Evolutionary conservation across 192 early-diverging fungal species (phyloP), one percentile per base, ranked within the genome.

Genomic region (Entomortierella lignicola): DNA sequence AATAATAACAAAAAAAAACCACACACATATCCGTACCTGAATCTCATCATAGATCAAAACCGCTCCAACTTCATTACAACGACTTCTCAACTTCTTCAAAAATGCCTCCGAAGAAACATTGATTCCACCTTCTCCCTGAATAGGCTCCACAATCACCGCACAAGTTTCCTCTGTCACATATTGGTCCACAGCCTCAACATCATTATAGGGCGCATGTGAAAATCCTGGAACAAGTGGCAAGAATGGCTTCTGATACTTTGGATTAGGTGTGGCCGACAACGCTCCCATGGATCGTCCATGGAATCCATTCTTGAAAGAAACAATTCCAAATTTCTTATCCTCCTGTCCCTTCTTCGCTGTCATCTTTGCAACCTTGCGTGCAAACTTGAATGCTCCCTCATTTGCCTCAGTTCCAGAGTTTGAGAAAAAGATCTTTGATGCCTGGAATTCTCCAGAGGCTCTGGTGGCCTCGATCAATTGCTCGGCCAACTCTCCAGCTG

Each of bases 341-440:
- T 73, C 57, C 68, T 81, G 37, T 63, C 85, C 60, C 55, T 83
- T 53, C 66, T 86, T 86, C 71, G 84, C 81, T 56, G 85, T 47
- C 23, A 77, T 18, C 32, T 90, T 93, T 32, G 93, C 96, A 80
- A 92, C 92, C 81, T 98, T 98, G 58, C 94, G 87, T 18, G 93
- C 95, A 88, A 98, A 99, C 85, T 99, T 99, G 31, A 99, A 71
- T 1, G 97, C 95, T 37, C 96, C 97, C 81, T 99, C 97, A 79
- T 99, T 99, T 27, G 98, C 97, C 80, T 99, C 98, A 0, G 98
- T 98, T 61, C 98, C 98, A 29, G 95, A 96, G 85, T 99, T 99
- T 29, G 94, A 86, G 61, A 98, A 95, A 73, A 99, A 99, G 48
- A 97, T 91, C 68, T 94, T 94, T 32, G 66, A 48, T 26, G 89